phyloP scores from a whole-genome alignment of 495 filamentous ascomycete genomes.

The Chaetomium cochliodes region DNA sequence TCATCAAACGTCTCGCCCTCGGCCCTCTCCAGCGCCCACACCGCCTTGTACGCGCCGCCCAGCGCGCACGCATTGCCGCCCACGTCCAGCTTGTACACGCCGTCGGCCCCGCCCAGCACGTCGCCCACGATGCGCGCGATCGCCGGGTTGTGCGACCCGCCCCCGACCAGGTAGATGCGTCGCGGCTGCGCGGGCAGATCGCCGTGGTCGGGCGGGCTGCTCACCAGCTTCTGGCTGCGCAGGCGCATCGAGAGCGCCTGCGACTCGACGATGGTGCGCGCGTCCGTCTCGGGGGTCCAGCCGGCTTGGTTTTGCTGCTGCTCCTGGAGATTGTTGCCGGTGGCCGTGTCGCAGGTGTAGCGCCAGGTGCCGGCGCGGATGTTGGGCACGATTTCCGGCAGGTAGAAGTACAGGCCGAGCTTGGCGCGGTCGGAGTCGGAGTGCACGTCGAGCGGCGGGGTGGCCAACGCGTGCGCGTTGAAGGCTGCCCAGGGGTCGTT shows the following conservation, averaged over 20 bases:
- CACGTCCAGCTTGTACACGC: conserved; percentile 87
- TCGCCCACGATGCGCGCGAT: conserved; percentile 79
- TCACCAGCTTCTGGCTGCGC: conserved; percentile 75
- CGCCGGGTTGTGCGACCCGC: conserved; percentile 81
- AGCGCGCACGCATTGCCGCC: conserved; percentile 96
- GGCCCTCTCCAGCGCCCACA: conserved; percentile 78
- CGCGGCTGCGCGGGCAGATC: conserved; percentile 75
- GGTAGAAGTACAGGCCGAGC: conserved; percentile 88
- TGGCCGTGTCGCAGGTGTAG: conserved; percentile 59
- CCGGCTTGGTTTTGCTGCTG: conserved; percentile 42
- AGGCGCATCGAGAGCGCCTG: conserved; percentile 88
- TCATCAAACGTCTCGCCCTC: conserved; percentile 79
- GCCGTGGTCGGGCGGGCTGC: conserved; percentile 42
- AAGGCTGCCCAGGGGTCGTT: conserved; percentile 70
- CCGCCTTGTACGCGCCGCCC: conserved; percentile 94
- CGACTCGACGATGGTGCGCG: conserved; percentile 87
- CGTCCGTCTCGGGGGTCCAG: conserved; percentile 58
- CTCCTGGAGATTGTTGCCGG: conserved; percentile 51
- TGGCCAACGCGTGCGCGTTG: conserved; percentile 63
- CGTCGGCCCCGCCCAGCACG: conserved; percentile 83
- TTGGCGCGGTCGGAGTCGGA: conserved; percentile 59
- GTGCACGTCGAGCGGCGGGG: conserved; percentile 63
- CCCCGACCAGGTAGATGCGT: conserved; percentile 89
- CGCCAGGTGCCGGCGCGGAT: conserved; percentile 79
- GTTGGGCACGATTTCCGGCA: conserved; percentile 94